These are phyloP conservation scores for Chlamydomonas applanata DNA, from an alignment of 139 green algal genomes.

Conservation along the genomic window DNA sequence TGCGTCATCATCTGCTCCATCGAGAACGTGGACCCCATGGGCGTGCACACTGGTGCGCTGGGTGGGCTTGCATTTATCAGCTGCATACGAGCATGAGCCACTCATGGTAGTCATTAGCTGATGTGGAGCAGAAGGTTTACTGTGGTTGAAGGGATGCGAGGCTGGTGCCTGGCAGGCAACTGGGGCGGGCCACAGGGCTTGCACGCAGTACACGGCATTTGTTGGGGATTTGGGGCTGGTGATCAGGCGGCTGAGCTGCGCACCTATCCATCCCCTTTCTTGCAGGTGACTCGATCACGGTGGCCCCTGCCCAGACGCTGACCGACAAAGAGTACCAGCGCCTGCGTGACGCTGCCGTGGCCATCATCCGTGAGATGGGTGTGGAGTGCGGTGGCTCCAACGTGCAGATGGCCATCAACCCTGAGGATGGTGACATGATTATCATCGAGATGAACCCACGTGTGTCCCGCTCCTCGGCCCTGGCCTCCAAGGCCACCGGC, in stretches of 20 bases:
- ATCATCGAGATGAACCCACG: slow-evolving; percentile 99
- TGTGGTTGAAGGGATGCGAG: no score
- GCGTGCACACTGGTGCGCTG: slow-evolving; percentile 90
- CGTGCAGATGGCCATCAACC: slow-evolving; percentile 97
- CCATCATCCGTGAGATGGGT: slow-evolving; percentile 97
- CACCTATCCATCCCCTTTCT: neutral
- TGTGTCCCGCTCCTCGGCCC: slow-evolving; percentile 90
- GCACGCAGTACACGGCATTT: no score
- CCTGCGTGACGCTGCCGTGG: slow-evolving; percentile 66
- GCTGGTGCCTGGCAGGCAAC: no score
- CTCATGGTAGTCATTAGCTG: no score
- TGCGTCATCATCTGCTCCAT: slow-evolving; percentile 99
- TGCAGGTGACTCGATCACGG: slow-evolving; percentile 68
- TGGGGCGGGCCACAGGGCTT: no score
- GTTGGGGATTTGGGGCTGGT: no score
- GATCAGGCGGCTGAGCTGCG: no score
- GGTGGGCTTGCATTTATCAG: neutral
- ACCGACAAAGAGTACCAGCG: slow-evolving; percentile 96
- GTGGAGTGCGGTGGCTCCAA: slow-evolving; percentile 98
- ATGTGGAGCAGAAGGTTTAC: no score
- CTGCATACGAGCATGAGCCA: no score
- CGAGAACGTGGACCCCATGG: slow-evolving; percentile 99
- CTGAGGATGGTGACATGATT: slow-evolving; percentile 88
- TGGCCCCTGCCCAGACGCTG: slow-evolving; percentile 82
- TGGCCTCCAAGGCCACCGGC: slow-evolving; percentile 96